Conservation (phyloP, 2,329 filamentous ascomycete genomes). For the Phaeosphaeriaceae sp. region DNA sequence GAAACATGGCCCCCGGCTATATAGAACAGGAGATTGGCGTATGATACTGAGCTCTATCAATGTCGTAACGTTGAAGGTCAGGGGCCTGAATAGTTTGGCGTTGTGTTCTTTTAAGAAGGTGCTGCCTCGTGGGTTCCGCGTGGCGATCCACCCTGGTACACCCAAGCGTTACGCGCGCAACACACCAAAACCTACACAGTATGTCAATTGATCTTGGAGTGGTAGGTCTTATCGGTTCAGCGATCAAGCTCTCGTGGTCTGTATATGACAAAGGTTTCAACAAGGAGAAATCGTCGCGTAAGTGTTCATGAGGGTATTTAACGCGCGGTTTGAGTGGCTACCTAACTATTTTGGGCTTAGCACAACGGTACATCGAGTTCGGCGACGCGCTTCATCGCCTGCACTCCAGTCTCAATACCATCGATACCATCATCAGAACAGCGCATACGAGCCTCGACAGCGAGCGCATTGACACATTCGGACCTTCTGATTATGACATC, state of each 20-base stretch:
- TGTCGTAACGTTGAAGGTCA: neutral
- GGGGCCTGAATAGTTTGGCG: neutral
- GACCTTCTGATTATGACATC: slow-evolving; percentile 7
- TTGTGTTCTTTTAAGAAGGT: neutral
- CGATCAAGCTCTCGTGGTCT: slow-evolving; percentile 12
- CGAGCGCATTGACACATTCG: slow-evolving; percentile 1
- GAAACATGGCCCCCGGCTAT: neutral
- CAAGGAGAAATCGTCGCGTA: slow-evolving; percentile 17
- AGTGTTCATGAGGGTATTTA: neutral
- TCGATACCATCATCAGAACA: slow-evolving; percentile 13
- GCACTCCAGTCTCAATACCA: slow-evolving; percentile 16
- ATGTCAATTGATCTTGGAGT: slow-evolving; percentile 10
- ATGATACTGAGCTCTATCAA: neutral
- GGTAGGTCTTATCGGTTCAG: slow-evolving; percentile 6
- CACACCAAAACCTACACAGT: neutral
- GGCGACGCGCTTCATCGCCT: slow-evolving; percentile 13
- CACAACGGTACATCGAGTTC: slow-evolving; percentile 23
- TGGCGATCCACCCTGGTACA: neutral
- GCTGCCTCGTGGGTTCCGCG: neutral
- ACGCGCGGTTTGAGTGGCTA: neutral
- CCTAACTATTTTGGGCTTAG: slow-evolving; percentile 3
- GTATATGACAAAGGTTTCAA: slow-evolving; percentile 17
- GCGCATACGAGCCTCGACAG: slow-evolving; percentile 8
- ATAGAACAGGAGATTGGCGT: neutral
- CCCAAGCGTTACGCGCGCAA: neutral